Evolutionary conservation across 202 grass and related monocot genomes (phyloP).

Genomic region (Saccharum hybrid): DNA sequence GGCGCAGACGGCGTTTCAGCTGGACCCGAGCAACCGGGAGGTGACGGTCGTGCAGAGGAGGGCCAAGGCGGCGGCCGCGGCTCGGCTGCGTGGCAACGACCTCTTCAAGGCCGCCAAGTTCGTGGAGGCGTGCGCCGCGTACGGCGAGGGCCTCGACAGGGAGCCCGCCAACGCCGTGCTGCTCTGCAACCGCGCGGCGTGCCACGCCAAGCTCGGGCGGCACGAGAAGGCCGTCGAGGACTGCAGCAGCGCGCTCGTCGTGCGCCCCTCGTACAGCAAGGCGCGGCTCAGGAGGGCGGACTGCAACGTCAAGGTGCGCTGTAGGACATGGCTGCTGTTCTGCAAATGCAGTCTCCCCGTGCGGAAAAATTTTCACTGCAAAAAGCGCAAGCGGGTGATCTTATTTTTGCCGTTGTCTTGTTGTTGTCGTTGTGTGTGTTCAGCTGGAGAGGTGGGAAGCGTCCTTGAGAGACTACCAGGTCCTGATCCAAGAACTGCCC

Average conservation of each 20-base stretch:
- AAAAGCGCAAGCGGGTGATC: not conserved
- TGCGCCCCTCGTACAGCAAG: constrained; percentile 83
- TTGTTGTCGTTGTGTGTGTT: not conserved
- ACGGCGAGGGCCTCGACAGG: constrained; percentile 71
- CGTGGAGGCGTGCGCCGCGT: constrained; percentile 74
- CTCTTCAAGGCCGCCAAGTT: constrained; percentile 76
- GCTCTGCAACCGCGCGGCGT: constrained; percentile 87
- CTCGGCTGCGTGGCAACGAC: constrained; percentile 76
- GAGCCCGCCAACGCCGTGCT: constrained; percentile 69
- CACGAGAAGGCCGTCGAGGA: constrained; percentile 89
- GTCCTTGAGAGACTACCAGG: constrained; percentile 79
- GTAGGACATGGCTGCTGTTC: not conserved
- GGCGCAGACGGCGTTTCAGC: constrained; percentile 67
- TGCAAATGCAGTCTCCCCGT: not conserved
- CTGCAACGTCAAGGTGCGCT: constrained; percentile 80
- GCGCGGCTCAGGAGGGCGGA: constrained; percentile 81
- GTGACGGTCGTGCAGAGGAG: constrained; percentile 55
- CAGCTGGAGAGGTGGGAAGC: constrained; percentile 95
- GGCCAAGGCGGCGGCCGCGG: constrained; percentile 59
- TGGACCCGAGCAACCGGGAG: constrained; percentile 84
- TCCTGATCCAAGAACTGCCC: constrained; percentile 79
- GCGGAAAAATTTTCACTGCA: not conserved
- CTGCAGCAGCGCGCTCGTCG: constrained; percentile 66
- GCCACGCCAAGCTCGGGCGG: constrained; percentile 71
- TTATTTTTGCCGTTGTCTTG: not conserved